phyloP scores from a whole-genome alignment of 1,284 basidiomycete genomes.

The Melampsora larici-populina region DNA sequence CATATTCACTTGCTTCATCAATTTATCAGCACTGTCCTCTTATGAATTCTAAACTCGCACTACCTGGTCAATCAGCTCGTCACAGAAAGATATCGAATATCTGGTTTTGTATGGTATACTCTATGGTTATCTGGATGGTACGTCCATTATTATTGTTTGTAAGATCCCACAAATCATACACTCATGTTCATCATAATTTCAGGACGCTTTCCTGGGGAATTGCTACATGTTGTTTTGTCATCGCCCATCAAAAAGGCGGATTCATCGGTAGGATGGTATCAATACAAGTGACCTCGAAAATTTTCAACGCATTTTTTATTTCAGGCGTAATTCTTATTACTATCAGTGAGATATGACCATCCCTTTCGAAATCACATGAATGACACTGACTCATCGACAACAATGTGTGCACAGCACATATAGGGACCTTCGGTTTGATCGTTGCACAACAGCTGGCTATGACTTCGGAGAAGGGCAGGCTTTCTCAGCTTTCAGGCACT shows the following conservation, averaged over 20 bases:
- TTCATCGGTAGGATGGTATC: background rate
- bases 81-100: background rate
- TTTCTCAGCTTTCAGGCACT: too few species aligned
- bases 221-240: background rate
- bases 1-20: background rate
- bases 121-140: background rate
- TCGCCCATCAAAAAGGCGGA: background rate
- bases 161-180: background rate
- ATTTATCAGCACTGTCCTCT: background rate
- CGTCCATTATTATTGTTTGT: too few species aligned
- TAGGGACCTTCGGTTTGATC: too few species aligned
- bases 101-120: background rate
- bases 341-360: too few species aligned
- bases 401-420: too few species aligned
- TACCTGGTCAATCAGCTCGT: too few species aligned
- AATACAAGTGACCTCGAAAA: background rate
- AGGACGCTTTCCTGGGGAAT: background rate
- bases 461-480: too few species aligned
- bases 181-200: background rate
- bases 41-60: too few species aligned
- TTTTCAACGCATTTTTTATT: background rate
- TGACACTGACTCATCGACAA: too few species aligned
- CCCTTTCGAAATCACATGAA: too few species aligned
- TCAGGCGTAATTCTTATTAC: too few species aligned
- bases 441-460: too few species aligned